These are phyloP conservation scores for Globisporangium cystogenes DNA, from an alignment of 352 stramenopile species.

Conservation along the genomic window DNA sequence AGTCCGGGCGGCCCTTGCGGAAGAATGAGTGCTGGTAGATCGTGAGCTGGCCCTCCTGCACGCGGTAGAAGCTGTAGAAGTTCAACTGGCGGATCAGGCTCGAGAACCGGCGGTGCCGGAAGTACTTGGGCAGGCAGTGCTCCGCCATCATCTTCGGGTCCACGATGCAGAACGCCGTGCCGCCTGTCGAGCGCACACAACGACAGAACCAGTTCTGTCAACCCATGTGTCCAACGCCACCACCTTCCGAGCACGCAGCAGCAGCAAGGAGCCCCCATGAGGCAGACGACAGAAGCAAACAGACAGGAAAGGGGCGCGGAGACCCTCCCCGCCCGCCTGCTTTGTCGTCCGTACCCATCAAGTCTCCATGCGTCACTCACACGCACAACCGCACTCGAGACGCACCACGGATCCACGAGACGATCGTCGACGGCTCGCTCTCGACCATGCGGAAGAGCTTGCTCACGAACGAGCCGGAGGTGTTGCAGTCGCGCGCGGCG, in stretches of 20 bases:
- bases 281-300: neutral
- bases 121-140: conserved; percentile 89
- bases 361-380: neutral
- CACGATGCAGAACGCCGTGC: conserved; percentile 90
- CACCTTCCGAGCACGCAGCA: neutral
- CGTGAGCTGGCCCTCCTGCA: conserved; percentile 78
- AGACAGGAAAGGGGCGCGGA: neutral
- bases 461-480: conserved; percentile 77
- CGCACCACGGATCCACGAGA: conserved; percentile 72
- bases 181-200: conserved; percentile 29
- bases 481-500: conserved; percentile 37
- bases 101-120: conserved; percentile 85
- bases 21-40: conserved; percentile 88
- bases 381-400: neutral
- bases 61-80: conserved; percentile 91
- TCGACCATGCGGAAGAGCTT: conserved; percentile 87
- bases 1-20: conserved; percentile 69
- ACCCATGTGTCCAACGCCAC: neutral
- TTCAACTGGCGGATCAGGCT: conserved; percentile 89
- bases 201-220: conserved; percentile 1
- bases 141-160: conserved; percentile 86
- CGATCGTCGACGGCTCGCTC: conserved; percentile 69
- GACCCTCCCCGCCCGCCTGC: neutral
- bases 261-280: too few relatives aligned
- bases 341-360: neutral